A percentile compares a stretch with the other conserved stretches of the same genome.
Conservation (phyloP, 805 yeast species). For the Maudiozyma bulderi region DNA sequence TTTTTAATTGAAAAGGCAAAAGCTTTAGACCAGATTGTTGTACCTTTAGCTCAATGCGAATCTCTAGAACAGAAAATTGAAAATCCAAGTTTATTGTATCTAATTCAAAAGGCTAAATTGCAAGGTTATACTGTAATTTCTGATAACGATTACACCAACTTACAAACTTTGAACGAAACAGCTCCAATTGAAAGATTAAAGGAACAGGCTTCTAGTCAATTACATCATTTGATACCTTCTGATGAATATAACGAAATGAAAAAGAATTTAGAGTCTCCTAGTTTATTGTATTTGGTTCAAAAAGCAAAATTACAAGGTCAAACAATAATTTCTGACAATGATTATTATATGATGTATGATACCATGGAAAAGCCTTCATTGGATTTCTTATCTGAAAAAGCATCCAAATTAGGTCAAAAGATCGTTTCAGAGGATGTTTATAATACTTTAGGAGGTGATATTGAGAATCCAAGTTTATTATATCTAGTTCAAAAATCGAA, state of each 20-base stretch:
- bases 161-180: background rate
- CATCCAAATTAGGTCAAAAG: background rate
- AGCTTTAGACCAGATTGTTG: background rate
- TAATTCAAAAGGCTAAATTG: background rate
- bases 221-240: background rate
- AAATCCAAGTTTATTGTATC: background rate
- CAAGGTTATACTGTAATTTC: conserved; percentile 7
- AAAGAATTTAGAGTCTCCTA: background rate
- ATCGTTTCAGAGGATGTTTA: background rate
- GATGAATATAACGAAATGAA: background rate
- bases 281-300: background rate
- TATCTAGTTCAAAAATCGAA: background rate
- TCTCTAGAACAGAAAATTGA: background rate
- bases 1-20: background rate
- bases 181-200: background rate
- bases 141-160: conserved; percentile 5
- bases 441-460: background rate
- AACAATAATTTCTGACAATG: conserved; percentile 8
- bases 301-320: background rate
- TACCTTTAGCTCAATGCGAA: background rate
- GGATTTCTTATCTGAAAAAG: background rate
- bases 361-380: background rate
- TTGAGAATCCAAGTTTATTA: background rate
- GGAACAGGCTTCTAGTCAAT: background rate
- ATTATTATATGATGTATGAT: conserved; percentile 4